phyloP scores from a whole-genome alignment of 805 yeast genomes.

The Saccharomyces jurei region DNA sequence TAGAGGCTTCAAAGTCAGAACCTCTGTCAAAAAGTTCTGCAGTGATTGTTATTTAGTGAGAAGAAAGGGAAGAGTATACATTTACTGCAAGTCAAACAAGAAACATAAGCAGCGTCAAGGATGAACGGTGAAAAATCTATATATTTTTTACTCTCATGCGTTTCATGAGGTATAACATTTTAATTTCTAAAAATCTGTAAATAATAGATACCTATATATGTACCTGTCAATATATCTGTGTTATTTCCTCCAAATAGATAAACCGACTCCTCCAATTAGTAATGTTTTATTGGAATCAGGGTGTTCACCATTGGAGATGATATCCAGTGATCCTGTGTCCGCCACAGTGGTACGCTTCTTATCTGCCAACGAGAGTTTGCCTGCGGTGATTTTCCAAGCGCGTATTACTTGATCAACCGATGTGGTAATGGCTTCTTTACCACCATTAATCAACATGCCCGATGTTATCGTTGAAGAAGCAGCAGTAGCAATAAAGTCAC shows the following conservation, averaged over 20 bases:
- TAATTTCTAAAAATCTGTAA: not conserved
- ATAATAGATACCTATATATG: not conserved
- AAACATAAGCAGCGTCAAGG: conserved; percentile 94
- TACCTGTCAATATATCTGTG: not conserved
- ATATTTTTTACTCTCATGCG: not conserved
- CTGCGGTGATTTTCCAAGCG: conserved; percentile 44
- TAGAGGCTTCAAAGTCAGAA: conserved; percentile 83
- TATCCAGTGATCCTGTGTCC: conserved; percentile 73
- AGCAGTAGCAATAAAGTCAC: conserved; percentile 42
- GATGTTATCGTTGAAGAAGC: conserved; percentile 86
- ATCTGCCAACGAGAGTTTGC: conserved; percentile 27
- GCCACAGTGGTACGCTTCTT: conserved; percentile 71
- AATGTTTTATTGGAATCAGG: conserved; percentile 18
- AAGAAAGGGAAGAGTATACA: conserved; percentile 90
- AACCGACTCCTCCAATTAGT: conserved; percentile 75
- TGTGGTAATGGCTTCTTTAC: conserved; percentile 42
- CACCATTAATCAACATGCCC: conserved; percentile 32
- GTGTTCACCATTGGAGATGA: conserved; percentile 25
- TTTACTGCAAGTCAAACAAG: conserved; percentile 85
- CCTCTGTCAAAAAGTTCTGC: conserved; percentile 91
- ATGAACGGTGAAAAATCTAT: conserved; percentile 18
- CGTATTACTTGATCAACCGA: conserved; percentile 80
- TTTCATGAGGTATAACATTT: not conserved
- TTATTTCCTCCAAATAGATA: conserved; percentile 42
- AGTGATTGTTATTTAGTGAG: conserved; percentile 85